A percentile compares a stretch with the other conserved stretches of the same genome.
These are phyloP conservation scores for Breviolum minutum DNA, from an alignment of 73 alveolate genomes.

Conservation along the genomic window DNA sequence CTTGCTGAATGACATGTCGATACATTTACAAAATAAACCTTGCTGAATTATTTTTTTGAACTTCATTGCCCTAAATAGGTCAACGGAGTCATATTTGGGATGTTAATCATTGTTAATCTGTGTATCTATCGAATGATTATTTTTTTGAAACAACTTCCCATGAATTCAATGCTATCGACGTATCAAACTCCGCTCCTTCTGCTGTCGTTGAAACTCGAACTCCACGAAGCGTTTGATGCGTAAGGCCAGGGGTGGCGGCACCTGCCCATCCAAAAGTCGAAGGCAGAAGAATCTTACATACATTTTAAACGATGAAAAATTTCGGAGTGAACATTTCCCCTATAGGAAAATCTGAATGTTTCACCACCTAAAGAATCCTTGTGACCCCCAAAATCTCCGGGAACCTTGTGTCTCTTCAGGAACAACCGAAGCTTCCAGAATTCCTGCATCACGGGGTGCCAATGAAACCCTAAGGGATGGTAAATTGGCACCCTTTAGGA, in stretches of 20 bases:
- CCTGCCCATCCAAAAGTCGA: constrained; percentile 8
- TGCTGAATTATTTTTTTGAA: background rate
- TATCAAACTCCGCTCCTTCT: constrained; percentile 27
- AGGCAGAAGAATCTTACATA: background rate
- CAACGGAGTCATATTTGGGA: background rate
- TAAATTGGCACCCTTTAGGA: too few species aligned
- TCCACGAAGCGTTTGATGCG: constrained; percentile 94
- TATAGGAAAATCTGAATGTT: too few species aligned
- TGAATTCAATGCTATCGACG: too few species aligned
- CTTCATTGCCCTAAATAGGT: background rate
- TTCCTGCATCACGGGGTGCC: background rate
- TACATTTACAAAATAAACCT: background rate
- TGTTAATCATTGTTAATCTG: background rate
- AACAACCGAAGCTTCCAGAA: constrained; percentile 83
- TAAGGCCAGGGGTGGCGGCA: constrained; percentile 77
- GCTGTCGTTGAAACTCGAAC: constrained; percentile 87
- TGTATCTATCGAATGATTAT: background rate
- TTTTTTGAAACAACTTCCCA: too few species aligned
- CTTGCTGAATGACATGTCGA: background rate
- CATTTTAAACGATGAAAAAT: background rate
- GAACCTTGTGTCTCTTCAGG: constrained; percentile 85
- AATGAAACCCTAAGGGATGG: too few species aligned
- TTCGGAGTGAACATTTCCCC: background rate
- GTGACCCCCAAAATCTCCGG: background rate
- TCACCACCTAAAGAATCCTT: background rate